Evolutionary conservation across 306 rosid species (phyloP), one percentile per base, ranked within the genome.

Genomic region (Gastrolobium bilobum): DNA sequence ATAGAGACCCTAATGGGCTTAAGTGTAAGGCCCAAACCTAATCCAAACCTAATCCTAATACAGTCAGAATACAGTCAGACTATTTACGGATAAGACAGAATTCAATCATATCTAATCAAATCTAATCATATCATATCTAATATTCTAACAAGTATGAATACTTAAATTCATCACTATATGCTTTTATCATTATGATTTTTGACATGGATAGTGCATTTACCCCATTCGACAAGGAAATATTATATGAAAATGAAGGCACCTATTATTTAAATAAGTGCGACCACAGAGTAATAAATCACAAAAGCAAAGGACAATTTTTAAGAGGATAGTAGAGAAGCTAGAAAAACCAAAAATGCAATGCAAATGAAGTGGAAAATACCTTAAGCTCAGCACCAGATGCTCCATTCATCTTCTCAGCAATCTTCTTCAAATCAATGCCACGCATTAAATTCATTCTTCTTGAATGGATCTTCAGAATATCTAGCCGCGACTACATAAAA

Each of bases 381-480:
- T 96, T 96, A 48, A 96, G 94, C 85, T 96, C 99, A 1, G 99
- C 99, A 63, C 99, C 99, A 82, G 99, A 96, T 62, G 99, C 98
- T 8, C 99, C 99, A 61, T 89, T 87, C 99, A 96, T 96, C 86
- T 96, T 96, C 87, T 91, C 99, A 0, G 99, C 96, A 71, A 96
- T 96, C 89, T 96, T 96, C 88, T 96, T 93, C 91, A 96, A 82
- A 77, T 96, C 99, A 83, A 96, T 96, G 62, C 99, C 99, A 4
- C 99, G 98, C 99, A 96, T 96, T 67, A 96, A 82, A 82, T 96
- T 96, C 99, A 96, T 96, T 86, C 95, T 96, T 83, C 99, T 90
- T 30, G 99, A 96, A 88, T 96, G 99, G 35, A 96, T 93, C 84
- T 96, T 96, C 89, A 93, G 79, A 82, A 96, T 96, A 84, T 96